Evolutionary conservation across 2,329 filamentous ascomycete genomes (phyloP).

Genomic region (Calonectria honghensis): DNA sequence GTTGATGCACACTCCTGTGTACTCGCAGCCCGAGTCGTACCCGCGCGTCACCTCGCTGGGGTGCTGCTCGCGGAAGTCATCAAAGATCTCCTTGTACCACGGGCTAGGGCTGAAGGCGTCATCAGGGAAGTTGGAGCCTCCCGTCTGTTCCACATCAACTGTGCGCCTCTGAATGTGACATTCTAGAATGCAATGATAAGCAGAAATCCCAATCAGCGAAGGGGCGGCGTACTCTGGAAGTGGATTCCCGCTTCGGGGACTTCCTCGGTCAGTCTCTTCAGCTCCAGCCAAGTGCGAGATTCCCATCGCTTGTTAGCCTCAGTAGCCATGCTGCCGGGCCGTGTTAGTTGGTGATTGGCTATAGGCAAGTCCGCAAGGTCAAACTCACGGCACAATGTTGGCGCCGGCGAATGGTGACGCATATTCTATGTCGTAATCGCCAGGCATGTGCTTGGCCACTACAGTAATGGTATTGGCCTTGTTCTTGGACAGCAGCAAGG

Average conservation of each 20-base stretch:
- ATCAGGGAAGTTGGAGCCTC: constrained; percentile 68
- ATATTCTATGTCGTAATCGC: constrained; percentile 94
- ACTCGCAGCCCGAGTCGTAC: constrained; percentile 83
- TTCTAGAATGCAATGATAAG: constrained; percentile 60
- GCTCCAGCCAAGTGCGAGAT: constrained; percentile 77
- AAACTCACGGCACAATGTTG: constrained; percentile 83
- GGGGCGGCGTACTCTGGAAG: constrained; percentile 75
- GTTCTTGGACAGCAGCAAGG: constrained; percentile 68
- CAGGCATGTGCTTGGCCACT: constrained; percentile 92
- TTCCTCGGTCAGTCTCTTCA: constrained; percentile 76
- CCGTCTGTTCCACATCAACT: constrained; percentile 72
- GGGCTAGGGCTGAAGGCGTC: constrained; percentile 79
- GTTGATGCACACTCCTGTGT: constrained; percentile 94
- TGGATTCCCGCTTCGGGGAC: constrained; percentile 88
- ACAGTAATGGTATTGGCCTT: constrained; percentile 76
- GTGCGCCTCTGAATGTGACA: constrained; percentile 71
- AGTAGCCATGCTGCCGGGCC: constrained; percentile 64
- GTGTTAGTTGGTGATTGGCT: neutral
- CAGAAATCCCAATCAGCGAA: neutral
- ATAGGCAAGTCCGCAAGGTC: neutral
- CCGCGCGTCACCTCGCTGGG: constrained; percentile 76
- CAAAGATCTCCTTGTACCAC: constrained; percentile 84
- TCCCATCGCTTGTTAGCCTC: constrained; percentile 73
- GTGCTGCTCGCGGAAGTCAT: constrained; percentile 80
- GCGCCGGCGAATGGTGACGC: constrained; percentile 92